Percentiles rank a stretch among this genome's conserved stretches.
phyloP scores from a whole-genome alignment of 495 filamentous ascomycete species.

The Aspergillus campestris region DNA sequence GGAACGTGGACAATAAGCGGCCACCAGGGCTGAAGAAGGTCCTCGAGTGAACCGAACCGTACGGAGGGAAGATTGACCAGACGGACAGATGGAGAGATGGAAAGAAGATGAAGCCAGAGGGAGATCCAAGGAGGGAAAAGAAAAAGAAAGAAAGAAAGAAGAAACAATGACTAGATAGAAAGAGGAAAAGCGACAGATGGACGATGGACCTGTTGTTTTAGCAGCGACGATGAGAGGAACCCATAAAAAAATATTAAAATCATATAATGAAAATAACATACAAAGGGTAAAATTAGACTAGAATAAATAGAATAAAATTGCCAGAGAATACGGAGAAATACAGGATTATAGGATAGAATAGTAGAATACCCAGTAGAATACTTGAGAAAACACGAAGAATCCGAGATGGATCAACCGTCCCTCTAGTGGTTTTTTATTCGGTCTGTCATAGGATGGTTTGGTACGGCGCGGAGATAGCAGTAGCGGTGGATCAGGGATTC shows the following conservation, averaged over 20 bases:
- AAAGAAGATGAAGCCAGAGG: slow-evolving; percentile 2
- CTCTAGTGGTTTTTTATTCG: too few species aligned
- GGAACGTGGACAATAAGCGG: slow-evolving; percentile 21
- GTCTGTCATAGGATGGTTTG: too few species aligned
- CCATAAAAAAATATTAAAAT: not conserved
- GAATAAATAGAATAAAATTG: too few species aligned
- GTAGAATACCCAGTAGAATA: too few species aligned
- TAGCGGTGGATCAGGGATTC: too few species aligned
- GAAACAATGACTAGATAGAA: not conserved
- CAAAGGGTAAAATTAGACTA: not conserved
- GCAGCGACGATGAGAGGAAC: not conserved
- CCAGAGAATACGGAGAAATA: too few species aligned
- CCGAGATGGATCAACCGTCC: too few species aligned
- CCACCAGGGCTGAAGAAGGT: slow-evolving; percentile 28
- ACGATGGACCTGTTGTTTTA: slow-evolving; percentile 3
- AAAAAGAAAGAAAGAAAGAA: slow-evolving; percentile 7
- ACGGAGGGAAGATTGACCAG: not conserved
- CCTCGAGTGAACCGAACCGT: slow-evolving; percentile 6
- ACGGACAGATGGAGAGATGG: slow-evolving; percentile 1
- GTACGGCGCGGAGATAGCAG: too few species aligned
- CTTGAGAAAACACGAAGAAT: too few species aligned
- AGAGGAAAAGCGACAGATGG: slow-evolving; percentile 1
- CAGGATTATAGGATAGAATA: too few species aligned
- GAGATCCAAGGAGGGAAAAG: not conserved
- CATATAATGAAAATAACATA: not conserved